These are phyloP conservation scores for Cydonia oblonga DNA, from an alignment of 331 rosid genomes.

Conservation along the genomic window DNA sequence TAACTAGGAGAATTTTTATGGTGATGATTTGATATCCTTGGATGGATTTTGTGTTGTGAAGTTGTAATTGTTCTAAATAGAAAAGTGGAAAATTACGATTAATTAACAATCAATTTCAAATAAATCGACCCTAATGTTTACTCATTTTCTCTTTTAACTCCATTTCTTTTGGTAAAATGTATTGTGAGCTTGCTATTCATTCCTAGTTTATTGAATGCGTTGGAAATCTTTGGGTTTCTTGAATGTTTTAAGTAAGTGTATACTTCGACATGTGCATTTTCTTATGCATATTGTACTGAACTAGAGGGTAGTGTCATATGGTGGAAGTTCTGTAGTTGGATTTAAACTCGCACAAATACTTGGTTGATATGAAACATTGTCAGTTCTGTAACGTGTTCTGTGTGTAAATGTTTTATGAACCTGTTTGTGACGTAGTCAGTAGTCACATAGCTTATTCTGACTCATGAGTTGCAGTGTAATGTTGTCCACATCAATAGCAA, in stretches of 20 bases:
- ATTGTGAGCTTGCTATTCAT: not conserved
- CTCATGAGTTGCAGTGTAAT: not conserved
- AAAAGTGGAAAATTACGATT: not conserved
- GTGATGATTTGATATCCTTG: conserved; percentile 15
- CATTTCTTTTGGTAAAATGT: not conserved
- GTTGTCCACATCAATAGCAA: not conserved
- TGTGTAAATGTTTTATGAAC: not conserved
- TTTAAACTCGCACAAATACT: not conserved
- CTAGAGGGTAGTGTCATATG: not conserved
- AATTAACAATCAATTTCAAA: not conserved
- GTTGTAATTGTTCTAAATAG: conserved; percentile 1
- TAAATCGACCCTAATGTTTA: not conserved
- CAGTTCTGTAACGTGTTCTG: not conserved
- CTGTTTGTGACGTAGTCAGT: not conserved
- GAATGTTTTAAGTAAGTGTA: not conserved
- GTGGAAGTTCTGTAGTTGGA: not conserved
- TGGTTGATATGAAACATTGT: not conserved
- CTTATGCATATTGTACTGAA: not conserved
- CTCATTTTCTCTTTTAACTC: not conserved
- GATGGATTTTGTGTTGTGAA: conserved; percentile 30
- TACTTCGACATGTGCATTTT: not conserved
- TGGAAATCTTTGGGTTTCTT: not conserved
- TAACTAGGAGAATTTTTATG: conserved; percentile 27
- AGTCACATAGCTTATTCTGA: not conserved
- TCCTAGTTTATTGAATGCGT: not conserved